Evolutionary conservation across 2,329 filamentous ascomycete species (phyloP).

Genomic region (Trichophyton rubrum): DNA sequence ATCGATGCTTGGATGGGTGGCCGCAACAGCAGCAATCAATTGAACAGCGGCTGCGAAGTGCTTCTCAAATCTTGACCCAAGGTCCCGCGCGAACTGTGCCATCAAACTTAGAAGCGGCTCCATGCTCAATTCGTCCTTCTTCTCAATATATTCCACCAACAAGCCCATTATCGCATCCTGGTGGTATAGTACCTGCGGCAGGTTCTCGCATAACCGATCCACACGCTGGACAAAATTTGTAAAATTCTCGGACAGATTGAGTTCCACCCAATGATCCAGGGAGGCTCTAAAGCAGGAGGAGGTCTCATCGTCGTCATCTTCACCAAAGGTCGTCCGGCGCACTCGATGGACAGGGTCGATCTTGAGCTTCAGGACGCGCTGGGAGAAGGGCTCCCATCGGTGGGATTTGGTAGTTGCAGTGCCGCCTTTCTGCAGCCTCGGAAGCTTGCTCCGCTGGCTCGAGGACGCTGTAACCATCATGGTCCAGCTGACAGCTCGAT

Average conservation of each 20-base stretch:
- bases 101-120: conserved; percentile 82
- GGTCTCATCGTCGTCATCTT: conserved; percentile 59
- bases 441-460: conserved; percentile 56
- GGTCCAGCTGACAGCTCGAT: neutral
- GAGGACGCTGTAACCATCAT: conserved; percentile 43
- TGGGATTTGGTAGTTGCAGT: conserved; percentile 72
- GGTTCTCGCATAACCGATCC: conserved; percentile 68
- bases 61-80: conserved; percentile 76
- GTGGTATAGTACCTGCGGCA: conserved; percentile 85
- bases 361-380: conserved; percentile 80
- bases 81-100: conserved; percentile 85
- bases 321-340: conserved; percentile 66
- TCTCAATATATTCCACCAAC: conserved; percentile 62
- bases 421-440: conserved; percentile 52
- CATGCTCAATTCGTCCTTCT: conserved; percentile 64
- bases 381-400: conserved; percentile 80
- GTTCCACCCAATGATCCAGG: conserved; percentile 77
- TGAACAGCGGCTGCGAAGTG: conserved; percentile 66
- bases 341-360: conserved; percentile 88
- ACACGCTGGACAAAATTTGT: conserved; percentile 63
- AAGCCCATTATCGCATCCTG: conserved; percentile 71
- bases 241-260: conserved; percentile 78
- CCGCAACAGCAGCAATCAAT: conserved; percentile 65
- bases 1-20: conserved; percentile 62
- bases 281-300: conserved; percentile 81